These are phyloP conservation scores for Iris macrosiphon DNA, from an alignment of 106 monocot species.

Conservation along the genomic window DNA sequence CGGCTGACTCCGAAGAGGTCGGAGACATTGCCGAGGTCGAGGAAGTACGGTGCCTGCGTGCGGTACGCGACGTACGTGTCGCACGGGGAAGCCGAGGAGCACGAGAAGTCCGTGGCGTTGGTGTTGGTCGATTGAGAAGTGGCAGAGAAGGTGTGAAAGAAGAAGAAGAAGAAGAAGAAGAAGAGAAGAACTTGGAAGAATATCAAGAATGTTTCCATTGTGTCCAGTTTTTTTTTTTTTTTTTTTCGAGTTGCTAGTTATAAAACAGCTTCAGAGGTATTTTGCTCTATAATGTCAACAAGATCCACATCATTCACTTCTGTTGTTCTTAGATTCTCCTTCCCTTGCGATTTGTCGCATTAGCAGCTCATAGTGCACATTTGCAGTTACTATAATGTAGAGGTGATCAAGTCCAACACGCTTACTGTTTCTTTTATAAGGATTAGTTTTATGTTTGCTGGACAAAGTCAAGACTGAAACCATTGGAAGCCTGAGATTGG, in stretches of 20 bases:
- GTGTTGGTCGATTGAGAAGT: slow-evolving; percentile 8
- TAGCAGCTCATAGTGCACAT: too few relatives aligned
- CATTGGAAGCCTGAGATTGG: too few relatives aligned
- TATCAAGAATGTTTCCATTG: slow-evolving; percentile 5
- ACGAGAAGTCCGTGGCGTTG: slow-evolving; percentile 26
- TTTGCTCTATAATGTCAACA: too few relatives aligned
- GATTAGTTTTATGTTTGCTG: too few relatives aligned
- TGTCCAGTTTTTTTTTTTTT: too few relatives aligned
- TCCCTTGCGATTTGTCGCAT: too few relatives aligned
- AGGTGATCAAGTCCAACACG: background rate
- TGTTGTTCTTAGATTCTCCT: too few relatives aligned
- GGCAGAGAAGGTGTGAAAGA: background rate
- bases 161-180: slow-evolving; percentile 1
- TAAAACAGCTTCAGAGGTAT: too few relatives aligned
- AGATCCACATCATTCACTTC: too few relatives aligned
- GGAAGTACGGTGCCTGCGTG: slow-evolving; percentile 12
- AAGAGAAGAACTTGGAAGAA: background rate
- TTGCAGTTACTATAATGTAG: slow-evolving; percentile 1
- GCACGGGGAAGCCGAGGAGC: slow-evolving; percentile 16
- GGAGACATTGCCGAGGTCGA: slow-evolving; percentile 15
- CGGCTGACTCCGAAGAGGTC: slow-evolving; percentile 35
- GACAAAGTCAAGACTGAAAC: too few relatives aligned
- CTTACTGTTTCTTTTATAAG: slow-evolving; percentile 1
- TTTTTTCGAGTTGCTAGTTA: too few relatives aligned
- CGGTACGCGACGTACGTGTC: slow-evolving; percentile 21